Evolutionary conservation across 352 stramenopile genomes (phyloP).

Genomic region (Phytophthora europaea): DNA sequence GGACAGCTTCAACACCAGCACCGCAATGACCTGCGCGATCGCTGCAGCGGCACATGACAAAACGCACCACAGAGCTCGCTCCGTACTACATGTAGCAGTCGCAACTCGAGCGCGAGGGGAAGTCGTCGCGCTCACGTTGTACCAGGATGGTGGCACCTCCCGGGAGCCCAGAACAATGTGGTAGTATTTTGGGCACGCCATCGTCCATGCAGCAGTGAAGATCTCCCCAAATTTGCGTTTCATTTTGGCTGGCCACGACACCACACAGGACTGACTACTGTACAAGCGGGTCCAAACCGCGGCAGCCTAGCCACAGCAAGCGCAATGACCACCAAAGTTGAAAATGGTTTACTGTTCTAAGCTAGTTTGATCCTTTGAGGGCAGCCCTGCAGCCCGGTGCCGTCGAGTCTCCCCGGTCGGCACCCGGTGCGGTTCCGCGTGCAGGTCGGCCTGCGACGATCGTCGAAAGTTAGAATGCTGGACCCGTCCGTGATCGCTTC

Average conservation of each 20-base stretch:
- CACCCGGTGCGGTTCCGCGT: too few species aligned
- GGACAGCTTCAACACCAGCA: slow-evolving; percentile 22
- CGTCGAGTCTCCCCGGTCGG: too few species aligned
- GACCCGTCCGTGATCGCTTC: too few species aligned
- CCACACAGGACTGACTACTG: not conserved
- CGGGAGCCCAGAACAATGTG: slow-evolving; percentile 23
- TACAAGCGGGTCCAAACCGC: too few species aligned
- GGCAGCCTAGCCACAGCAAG: not conserved
- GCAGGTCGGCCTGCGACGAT: not conserved
- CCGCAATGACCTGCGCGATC: slow-evolving; percentile 3
- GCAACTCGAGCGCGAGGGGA: not conserved
- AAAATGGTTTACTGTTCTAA: too few species aligned
- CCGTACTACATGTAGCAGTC: not conserved
- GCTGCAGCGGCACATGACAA: not conserved
- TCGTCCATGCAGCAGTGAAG: slow-evolving; percentile 28
- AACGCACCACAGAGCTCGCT: not conserved
- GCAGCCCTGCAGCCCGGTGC: too few species aligned
- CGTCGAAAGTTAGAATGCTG: not conserved
- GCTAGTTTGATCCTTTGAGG: too few species aligned
- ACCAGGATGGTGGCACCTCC: not conserved
- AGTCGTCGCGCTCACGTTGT: not conserved
- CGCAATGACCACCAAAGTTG: too few species aligned
- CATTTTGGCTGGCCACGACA: not conserved
- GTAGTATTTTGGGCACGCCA: slow-evolving; percentile 27
- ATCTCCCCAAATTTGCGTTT: slow-evolving; percentile 8